These are phyloP conservation scores for Podila verticillata DNA, from an alignment of 192 early-diverging fungal genomes.

Conservation along the genomic window DNA sequence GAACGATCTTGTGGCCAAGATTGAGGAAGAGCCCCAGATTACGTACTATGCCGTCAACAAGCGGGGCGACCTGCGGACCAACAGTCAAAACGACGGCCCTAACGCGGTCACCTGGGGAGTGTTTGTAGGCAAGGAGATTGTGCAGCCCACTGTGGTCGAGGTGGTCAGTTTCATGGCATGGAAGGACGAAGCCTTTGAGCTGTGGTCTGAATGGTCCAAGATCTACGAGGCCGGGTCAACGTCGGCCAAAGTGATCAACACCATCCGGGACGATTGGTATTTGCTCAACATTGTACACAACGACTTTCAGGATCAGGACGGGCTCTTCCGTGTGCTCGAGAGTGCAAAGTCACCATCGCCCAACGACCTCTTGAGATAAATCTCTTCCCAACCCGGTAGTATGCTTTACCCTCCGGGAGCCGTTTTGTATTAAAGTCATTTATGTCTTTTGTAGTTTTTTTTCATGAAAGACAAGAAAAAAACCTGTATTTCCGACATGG, in stretches of 20 bases:
- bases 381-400: too few relatives aligned
- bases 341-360: neutral
- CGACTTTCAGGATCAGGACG: conserved; percentile 79
- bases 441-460: too few relatives aligned
- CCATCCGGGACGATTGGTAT: conserved; percentile 81
- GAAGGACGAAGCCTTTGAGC: conserved; percentile 97
- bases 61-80: conserved; percentile 86
- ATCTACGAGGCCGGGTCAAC: conserved; percentile 68
- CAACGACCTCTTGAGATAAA: neutral
- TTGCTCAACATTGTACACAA: conserved; percentile 96
- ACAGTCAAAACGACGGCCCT: conserved; percentile 80
- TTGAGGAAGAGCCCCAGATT: conserved; percentile 66
- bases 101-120: conserved; percentile 99
- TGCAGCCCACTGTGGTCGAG: conserved; percentile 97
- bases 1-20: conserved; percentile 68
- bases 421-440: too few relatives aligned
- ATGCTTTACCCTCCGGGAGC: neutral
- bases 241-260: conserved; percentile 56
- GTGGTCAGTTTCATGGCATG: conserved; percentile 88
- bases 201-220: conserved; percentile 90
- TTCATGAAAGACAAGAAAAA: too few relatives aligned
- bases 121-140: conserved; percentile 96
- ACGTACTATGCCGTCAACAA: conserved; percentile 94
- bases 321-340: conserved; percentile 75
- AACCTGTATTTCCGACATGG: too few relatives aligned